Evolutionary conservation across 805 yeast genomes (phyloP), one percentile per base, ranked within the genome.

Genomic region (Candida nonsorbophila): DNA sequence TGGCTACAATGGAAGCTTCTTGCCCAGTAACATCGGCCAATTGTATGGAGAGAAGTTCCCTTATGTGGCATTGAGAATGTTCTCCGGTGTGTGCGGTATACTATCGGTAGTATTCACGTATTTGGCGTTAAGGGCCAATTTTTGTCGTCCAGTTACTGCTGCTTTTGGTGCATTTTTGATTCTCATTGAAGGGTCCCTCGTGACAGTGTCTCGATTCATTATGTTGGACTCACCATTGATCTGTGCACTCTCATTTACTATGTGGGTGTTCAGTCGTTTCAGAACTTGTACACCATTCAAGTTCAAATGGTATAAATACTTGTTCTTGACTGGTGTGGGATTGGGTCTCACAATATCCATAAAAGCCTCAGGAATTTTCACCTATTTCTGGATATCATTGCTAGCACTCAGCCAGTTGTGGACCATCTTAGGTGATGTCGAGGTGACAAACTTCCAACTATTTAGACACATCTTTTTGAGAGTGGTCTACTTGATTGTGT

Each of bases 301-400:
- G 2, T 46, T 38, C 19, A 38, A 46, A 19, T 85, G 94, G 92
- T 59, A 55, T 52, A 57, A 60, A 34, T 61, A 64, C 35, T 43
- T 82, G 33, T 26, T 67, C 1, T 41, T 68, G 20, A 53, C 79
- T 16, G 80, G 75, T 45, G 8, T 67, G 54, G 42, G 66, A 58
- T 3, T 60, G 72, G 42, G 95, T 74, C 10, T 69, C 65, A 25
- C 78, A 1, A 52, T 77, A 2, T 70, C 87, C 6, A 69, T 82
- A 3, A 84, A 84, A 47, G 73, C 77, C 69, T 69, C 81, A 4
- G 97, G 95, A 0, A 29, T 78, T 14, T 73, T 75, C 44, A 80
- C 90, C 0, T 54, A 76, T 32, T 55, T 55, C 0, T 86, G 94
- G 94, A 55, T 83, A 8, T 69, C 77, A 2, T 4, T 59, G 0